These are phyloP conservation scores for Scleromitrula shiraiana DNA, from an alignment of 2,329 filamentous ascomycete species.

Conservation along the genomic window DNA sequence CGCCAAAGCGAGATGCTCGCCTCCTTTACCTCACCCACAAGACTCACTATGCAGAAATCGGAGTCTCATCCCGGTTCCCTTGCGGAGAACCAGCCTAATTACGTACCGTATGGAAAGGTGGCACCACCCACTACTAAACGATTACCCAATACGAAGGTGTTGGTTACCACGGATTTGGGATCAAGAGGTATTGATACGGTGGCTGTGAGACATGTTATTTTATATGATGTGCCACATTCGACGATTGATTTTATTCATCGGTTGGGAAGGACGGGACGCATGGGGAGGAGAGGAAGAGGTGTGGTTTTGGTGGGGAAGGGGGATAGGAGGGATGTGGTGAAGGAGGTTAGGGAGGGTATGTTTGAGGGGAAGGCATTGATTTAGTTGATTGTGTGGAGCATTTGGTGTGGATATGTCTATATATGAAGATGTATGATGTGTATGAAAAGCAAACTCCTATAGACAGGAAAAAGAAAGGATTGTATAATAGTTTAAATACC, in stretches of 20 bases:
- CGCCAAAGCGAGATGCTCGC: conserved; percentile 70
- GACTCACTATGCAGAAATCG: background rate
- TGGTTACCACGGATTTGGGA: conserved; percentile 89
- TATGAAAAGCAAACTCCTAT: too few species aligned
- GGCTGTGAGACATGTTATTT: conserved; percentile 79
- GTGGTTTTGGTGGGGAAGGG: conserved; percentile 85
- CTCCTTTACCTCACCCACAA: conserved; percentile 50
- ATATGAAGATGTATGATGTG: background rate
- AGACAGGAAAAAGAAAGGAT: too few species aligned
- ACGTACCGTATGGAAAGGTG: conserved; percentile 22
- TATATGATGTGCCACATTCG: conserved; percentile 96
- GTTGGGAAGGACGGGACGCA: conserved; percentile 81
- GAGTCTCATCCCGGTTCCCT: conserved; percentile 33
- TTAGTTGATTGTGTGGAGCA: conserved; percentile 30
- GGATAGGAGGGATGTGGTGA: conserved; percentile 82
- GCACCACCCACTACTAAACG: conserved; percentile 23
- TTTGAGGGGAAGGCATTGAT: conserved; percentile 73
- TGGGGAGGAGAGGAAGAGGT: conserved; percentile 82
- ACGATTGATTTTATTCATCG: conserved; percentile 98
- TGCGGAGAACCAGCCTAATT: conserved; percentile 31
- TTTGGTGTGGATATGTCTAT: conserved; percentile 11
- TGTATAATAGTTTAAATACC: too few species aligned
- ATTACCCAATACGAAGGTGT: conserved; percentile 74
- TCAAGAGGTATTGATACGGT: conserved; percentile 92
- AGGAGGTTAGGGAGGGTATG: conserved; percentile 86